Base-by-base conservation (phyloP, 257 asterid genomes). In the Asclepias syriaca region DNA sequence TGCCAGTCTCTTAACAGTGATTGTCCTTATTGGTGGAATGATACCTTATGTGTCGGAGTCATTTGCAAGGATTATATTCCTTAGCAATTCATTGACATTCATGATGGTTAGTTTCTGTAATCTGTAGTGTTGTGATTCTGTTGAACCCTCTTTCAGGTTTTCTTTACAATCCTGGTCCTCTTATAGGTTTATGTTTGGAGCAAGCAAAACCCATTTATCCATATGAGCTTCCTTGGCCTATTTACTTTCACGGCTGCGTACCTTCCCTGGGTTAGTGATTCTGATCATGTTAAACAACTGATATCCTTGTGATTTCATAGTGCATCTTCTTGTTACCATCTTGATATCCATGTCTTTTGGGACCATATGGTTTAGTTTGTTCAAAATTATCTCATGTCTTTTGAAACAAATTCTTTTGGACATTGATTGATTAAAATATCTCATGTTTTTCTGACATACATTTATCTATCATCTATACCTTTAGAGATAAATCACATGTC, bases 211-310 rank as follows among this genome's bases (percentile, higher is more conserved):
- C 98, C 98, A 0, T 95, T 57, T 86, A 90, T 92, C 85, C 99
- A 88, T 81, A 95, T 95, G 99, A 95, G 97, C 84, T 95, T 95
- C 80, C 83, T 95, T 89, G 99, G 99, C 75, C 90, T 95, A 8
- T 95, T 95, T 81, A 95, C 98, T 72, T 95, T 95, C 85, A 95
- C 98, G 21, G 99, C 99, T 29, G 99, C 98, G 74, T 95, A 95
- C 79, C 90, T 95, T 81, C 99, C 99, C 74, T 95, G 99, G 99
- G 99, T 95, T 56, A 85, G 98, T 81, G 56, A 55, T 37, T 50
- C 40, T 49, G 32, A n/a, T 43, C 13, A 12, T 21, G 9, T 72
- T 37, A 50, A 29, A 24, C 43, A 34, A 10, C 14, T 10, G 22
- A 55, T 18, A 10, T 37, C 54, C 13, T 59, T 49, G 45, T 66